Evolutionary conservation across 345 rosid genomes (phyloP).

Genomic region (Abelmoschus esculentus): DNA sequence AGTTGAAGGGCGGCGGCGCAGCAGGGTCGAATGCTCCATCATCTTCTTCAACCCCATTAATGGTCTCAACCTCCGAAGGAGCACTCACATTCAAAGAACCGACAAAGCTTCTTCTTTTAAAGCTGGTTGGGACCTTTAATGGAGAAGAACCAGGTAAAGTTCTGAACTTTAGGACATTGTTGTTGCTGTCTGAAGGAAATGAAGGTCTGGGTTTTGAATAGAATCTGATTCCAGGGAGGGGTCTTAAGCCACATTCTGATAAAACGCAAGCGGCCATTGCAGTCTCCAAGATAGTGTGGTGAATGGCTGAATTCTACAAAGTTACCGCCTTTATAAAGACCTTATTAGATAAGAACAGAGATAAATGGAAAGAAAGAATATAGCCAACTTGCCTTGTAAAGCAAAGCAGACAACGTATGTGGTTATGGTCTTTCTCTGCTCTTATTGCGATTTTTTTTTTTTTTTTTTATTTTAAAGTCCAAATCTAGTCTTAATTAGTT

Average conservation of each 20-base stretch:
- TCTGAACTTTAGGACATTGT: slow-evolving; percentile 15
- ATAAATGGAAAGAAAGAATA: background rate
- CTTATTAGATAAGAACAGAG: background rate
- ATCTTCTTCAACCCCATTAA: slow-evolving; percentile 21
- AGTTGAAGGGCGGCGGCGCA: slow-evolving; percentile 62
- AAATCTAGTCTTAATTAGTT: too few relatives aligned
- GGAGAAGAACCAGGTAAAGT: slow-evolving; percentile 20
- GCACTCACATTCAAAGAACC: slow-evolving; percentile 44
- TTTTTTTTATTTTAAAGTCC: too few relatives aligned
- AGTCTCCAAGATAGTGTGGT: slow-evolving; percentile 5
- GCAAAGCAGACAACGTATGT: background rate
- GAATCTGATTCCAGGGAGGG: slow-evolving; percentile 30
- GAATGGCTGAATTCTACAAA: slow-evolving; percentile 13
- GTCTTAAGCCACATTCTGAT: slow-evolving; percentile 51
- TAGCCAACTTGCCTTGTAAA: too few relatives aligned
- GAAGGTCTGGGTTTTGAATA: slow-evolving; percentile 31
- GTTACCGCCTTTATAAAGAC: background rate
- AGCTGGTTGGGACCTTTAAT: slow-evolving; percentile 23
- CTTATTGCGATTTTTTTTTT: too few relatives aligned
- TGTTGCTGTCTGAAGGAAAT: slow-evolving; percentile 3
- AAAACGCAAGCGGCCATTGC: slow-evolving; percentile 54
- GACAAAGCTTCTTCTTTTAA: slow-evolving; percentile 28
- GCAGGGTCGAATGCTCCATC: slow-evolving; percentile 34
- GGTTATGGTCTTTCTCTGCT: too few relatives aligned
- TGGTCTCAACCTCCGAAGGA: slow-evolving; percentile 22